These are phyloP conservation scores for Pulveroboletus sp. DNA, from an alignment of 768 basidiomycete genomes.

Conservation along the genomic window DNA sequence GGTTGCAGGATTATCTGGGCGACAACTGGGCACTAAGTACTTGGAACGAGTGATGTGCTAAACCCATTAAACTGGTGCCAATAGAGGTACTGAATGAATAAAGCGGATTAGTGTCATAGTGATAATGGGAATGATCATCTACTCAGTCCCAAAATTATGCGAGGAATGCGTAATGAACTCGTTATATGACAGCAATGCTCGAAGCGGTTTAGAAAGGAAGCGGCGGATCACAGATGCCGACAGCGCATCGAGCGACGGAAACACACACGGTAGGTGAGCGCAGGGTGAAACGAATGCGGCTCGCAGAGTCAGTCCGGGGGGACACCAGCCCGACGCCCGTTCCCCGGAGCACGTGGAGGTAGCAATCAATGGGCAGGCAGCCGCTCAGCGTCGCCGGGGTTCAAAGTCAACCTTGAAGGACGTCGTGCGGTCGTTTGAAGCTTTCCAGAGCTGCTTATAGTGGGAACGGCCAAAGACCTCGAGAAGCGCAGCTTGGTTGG, in stretches of 20 bases:
- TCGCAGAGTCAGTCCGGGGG: constrained; percentile 5
- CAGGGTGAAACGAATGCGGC: constrained; percentile 6
- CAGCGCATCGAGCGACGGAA: constrained; percentile 14
- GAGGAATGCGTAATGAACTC: constrained; percentile 33
- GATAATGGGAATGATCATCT: constrained; percentile 27
- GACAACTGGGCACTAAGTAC: constrained; percentile 15
- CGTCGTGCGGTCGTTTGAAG: constrained; percentile 64
- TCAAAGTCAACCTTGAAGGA: constrained; percentile 73
- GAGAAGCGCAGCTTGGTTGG: constrained; percentile 59
- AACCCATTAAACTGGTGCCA: constrained; percentile 28
- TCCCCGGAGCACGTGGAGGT: constrained; percentile 7
- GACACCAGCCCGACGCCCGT: constrained; percentile 16
- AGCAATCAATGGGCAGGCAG: not conserved
- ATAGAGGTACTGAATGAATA: constrained; percentile 29
- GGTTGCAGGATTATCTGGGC: constrained; percentile 6
- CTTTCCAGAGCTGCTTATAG: constrained; percentile 66
- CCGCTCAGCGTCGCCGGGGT: constrained; percentile 35
- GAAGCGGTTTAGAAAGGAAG: constrained; percentile 16
- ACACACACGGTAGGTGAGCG: constrained; percentile 11
- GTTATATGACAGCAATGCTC: constrained; percentile 39
- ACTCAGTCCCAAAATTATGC: constrained; percentile 30
- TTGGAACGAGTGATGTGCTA: constrained; percentile 24
- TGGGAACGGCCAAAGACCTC: constrained; percentile 73
- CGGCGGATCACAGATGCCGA: constrained; percentile 28
- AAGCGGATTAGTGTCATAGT: constrained; percentile 29